Evolutionary conservation across 345 rosid species (phyloP).

Genomic region (Sonneratia caseolaris): DNA sequence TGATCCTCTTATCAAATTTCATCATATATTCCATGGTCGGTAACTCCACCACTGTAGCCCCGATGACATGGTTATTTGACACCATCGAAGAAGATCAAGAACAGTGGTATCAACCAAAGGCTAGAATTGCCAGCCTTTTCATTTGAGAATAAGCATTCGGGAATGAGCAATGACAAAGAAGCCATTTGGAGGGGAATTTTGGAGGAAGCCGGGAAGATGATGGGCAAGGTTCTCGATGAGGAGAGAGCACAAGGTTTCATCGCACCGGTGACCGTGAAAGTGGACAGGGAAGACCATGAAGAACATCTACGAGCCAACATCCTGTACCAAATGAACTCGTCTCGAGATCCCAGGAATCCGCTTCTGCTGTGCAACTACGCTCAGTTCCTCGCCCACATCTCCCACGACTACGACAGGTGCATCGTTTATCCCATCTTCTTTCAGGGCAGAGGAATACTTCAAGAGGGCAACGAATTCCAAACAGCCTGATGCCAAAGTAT

Average conservation of each 20-base stretch:
- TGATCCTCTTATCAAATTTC: slow-evolving; percentile 63
- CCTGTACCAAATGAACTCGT: slow-evolving; percentile 41
- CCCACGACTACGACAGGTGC: slow-evolving; percentile 61
- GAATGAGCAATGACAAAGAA: slow-evolving; percentile 20
- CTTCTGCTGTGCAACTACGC: slow-evolving; percentile 64
- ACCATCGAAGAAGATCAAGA: background rate
- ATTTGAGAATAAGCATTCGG: background rate
- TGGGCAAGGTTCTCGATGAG: slow-evolving; percentile 25
- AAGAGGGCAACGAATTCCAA: too few species aligned
- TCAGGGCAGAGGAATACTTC: too few species aligned
- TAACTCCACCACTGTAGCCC: slow-evolving; percentile 12
- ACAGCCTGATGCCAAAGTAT: too few species aligned
- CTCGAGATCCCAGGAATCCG: slow-evolving; percentile 50
- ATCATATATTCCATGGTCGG: slow-evolving; percentile 47
- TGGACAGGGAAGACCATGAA: slow-evolving; percentile 36
- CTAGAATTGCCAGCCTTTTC: background rate
- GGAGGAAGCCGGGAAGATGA: slow-evolving; percentile 42
- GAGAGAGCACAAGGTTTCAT: slow-evolving; percentile 25
- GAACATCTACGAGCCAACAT: slow-evolving; percentile 42
- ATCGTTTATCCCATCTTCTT: too few species aligned
- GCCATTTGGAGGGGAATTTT: slow-evolving; percentile 41
- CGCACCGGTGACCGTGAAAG: slow-evolving; percentile 26
- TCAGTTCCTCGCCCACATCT: slow-evolving; percentile 49
- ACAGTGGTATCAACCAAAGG: background rate
- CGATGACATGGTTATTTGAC: background rate